phyloP scores from a whole-genome alignment of 2,329 filamentous ascomycete genomes.

The Pseudovirgaria hyperparasitica region DNA sequence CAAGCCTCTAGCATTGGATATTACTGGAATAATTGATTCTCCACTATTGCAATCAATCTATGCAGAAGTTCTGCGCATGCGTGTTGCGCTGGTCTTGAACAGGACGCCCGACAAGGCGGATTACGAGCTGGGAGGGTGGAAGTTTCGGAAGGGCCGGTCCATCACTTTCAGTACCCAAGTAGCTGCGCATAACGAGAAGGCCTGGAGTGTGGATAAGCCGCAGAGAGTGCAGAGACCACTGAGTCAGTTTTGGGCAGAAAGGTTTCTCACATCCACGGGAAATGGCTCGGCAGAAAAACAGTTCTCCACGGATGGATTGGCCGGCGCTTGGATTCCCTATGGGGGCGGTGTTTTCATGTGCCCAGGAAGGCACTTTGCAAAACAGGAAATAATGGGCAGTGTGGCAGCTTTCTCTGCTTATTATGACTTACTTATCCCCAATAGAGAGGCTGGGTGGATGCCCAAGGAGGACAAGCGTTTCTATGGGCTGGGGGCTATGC shows the following conservation, averaged over 20 bases:
- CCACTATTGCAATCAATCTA: constrained; percentile 15
- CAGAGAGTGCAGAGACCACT: constrained; percentile 1
- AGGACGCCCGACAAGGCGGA: constrained; percentile 7
- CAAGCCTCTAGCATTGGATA: constrained; percentile 6
- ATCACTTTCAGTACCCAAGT: constrained; percentile 13
- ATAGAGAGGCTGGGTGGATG: constrained; percentile 4
- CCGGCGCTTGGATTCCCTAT: constrained; percentile 5
- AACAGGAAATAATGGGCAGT: constrained; percentile 12
- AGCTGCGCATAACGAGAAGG: constrained; percentile 11
- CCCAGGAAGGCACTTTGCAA: constrained; percentile 9
- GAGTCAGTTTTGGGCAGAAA: constrained; percentile 1
- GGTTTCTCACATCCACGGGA: constrained; percentile 4
- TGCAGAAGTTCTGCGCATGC: constrained; percentile 13
- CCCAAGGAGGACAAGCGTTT: constrained; percentile 3
- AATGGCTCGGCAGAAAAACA: too few relatives aligned
- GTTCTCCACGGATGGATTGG: constrained; percentile 2
- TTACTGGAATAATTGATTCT: constrained; percentile 6
- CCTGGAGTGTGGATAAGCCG: constrained; percentile 14
- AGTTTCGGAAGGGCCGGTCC: constrained; percentile 8
- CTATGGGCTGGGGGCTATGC: constrained; percentile 8
- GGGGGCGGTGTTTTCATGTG: constrained; percentile 4
- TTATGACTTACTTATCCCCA: constrained; percentile 3
- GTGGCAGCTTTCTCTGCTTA: constrained; percentile 8
- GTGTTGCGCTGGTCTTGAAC: constrained; percentile 7
- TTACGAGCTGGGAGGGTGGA: constrained; percentile 13